Base-by-base conservation (phyloP, 805 yeast species). In the Zygosaccharomyces lentus region DNA sequence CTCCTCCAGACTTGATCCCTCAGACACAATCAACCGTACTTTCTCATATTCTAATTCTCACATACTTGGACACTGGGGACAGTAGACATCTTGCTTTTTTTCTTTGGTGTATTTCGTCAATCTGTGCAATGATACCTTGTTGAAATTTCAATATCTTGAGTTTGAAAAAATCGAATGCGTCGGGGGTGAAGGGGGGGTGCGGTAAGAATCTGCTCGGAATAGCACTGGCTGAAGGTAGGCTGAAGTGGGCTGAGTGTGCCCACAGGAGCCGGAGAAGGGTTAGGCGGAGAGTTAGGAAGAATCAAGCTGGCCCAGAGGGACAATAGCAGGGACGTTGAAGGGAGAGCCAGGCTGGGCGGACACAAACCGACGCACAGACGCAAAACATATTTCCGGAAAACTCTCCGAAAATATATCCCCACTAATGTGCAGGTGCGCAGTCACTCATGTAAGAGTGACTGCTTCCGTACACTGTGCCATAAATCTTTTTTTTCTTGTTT, bases 41-140 rank as follows among this genome's bases (percentile, higher is more conserved):
- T 31, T 41, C 16, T 37, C 41, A 26, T 35, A 36, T 30, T 27
- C 36, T 23, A 10, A 9, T 16, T 9, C 27, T 36, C 54, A 82
- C 89, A 78, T 82, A 82, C 89, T 81, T 84, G 90, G 73, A 85
- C 91, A 77, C 90, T 83, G 81, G 85, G 88, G 73, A 76, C 73
- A 69, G 88, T 72, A 72, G 84, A 79, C 84, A 80, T 80, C 70
- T 72, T 70, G 67, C 64, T 62, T 58, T 59, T 56, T 48, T 41
- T 51, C 48, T 52, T 47, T 49, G 53, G 37, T 41, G 45, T 29
- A 29, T 49, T 49, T 54, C 53, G 55, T 53, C 56, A 41, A 41
- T 24, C 49, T 49, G 27, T 36, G 32, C 37, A 46, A 43, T 42
- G 46, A 49, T 49, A 19, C 17, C 34, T 13, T 34, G 37, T 27